Conservation (phyloP, 2,329 filamentous ascomycete genomes). For the Diplodia intermedia region DNA sequence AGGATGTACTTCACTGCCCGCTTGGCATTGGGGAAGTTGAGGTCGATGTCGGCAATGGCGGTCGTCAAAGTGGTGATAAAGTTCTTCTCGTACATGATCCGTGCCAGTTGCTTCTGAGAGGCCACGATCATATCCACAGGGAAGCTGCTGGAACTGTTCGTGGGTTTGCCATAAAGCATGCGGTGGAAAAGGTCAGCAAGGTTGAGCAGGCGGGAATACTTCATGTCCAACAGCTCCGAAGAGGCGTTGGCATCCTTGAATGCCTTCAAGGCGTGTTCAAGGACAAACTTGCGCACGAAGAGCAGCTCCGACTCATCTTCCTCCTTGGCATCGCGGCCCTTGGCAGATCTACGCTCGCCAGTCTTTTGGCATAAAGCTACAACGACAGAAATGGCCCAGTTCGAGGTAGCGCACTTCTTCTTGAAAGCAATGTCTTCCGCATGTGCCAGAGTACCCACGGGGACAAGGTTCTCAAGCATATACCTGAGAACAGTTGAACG, state of each 20-base stretch:
- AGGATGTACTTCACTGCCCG: slow-evolving; percentile 96
- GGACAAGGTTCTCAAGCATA: slow-evolving; percentile 79
- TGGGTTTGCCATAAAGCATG: slow-evolving; percentile 62
- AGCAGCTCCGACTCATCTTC: slow-evolving; percentile 84
- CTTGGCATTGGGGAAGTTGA: slow-evolving; percentile 93
- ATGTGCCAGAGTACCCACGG: slow-evolving; percentile 69
- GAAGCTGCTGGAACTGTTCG: slow-evolving; percentile 35
- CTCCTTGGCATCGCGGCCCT: slow-evolving; percentile 63
- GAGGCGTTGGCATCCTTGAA: slow-evolving; percentile 87
- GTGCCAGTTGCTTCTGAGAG: slow-evolving; percentile 83
- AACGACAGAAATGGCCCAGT: slow-evolving; percentile 84
- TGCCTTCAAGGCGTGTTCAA: slow-evolving; percentile 89
- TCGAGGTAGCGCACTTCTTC: slow-evolving; percentile 84
- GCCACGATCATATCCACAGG: slow-evolving; percentile 41
- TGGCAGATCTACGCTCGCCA: slow-evolving; percentile 72
- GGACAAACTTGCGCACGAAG: slow-evolving; percentile 92
- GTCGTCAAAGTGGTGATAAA: slow-evolving; percentile 87
- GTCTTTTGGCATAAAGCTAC: slow-evolving; percentile 89
- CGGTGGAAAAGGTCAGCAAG: slow-evolving; percentile 91
- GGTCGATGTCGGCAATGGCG: slow-evolving; percentile 92
- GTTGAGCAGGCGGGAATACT: slow-evolving; percentile 86
- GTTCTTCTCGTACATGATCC: slow-evolving; percentile 98
- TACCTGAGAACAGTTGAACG: slow-evolving; percentile 94
- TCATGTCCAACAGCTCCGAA: slow-evolving; percentile 79
- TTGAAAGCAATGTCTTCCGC: slow-evolving; percentile 78